Conservation (phyloP, 2,329 filamentous ascomycete genomes). For the Elsinoe ampelina region DNA sequence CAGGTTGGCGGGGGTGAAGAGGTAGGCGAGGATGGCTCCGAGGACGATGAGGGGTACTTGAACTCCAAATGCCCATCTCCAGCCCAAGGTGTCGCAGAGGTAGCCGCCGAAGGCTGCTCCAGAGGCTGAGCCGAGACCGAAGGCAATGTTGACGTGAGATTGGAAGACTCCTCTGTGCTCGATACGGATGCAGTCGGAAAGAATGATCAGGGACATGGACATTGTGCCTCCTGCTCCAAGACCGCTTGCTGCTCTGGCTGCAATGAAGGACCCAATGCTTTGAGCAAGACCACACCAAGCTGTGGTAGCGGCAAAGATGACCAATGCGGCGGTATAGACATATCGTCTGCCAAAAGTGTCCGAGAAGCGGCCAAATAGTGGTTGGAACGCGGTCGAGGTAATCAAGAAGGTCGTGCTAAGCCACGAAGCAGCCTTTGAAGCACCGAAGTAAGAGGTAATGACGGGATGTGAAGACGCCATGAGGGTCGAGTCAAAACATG, state of each 20-base stretch:
- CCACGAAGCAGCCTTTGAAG: constrained; percentile 74
- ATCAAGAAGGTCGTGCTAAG: constrained; percentile 70
- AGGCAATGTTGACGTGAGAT: constrained; percentile 56
- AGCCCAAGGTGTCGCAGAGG: constrained; percentile 61
- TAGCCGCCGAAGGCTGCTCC: constrained; percentile 62
- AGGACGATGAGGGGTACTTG: constrained; percentile 42
- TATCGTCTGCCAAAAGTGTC: constrained; percentile 50
- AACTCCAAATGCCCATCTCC: constrained; percentile 59
- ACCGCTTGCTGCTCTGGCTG: constrained; percentile 61
- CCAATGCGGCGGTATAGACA: constrained; percentile 51
- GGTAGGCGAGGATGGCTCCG: constrained; percentile 34
- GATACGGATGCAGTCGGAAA: constrained; percentile 65
- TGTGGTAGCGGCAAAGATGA: constrained; percentile 56
- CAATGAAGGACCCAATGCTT: constrained; percentile 60
- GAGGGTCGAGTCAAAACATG: constrained; percentile 65
- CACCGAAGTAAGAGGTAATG: constrained; percentile 56
- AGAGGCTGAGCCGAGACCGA: constrained; percentile 42
- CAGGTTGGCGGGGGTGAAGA: constrained; percentile 36
- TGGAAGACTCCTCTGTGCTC: constrained; percentile 65
- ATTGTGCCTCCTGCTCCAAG: constrained; percentile 64
- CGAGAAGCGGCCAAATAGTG: constrained; percentile 63
- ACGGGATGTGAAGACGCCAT: constrained; percentile 63
- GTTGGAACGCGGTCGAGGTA: constrained; percentile 67
- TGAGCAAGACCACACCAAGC: constrained; percentile 59
- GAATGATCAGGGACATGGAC: constrained; percentile 60